phyloP scores from a whole-genome alignment of 805 yeast species.

The Komagataella mondaviorum region DNA sequence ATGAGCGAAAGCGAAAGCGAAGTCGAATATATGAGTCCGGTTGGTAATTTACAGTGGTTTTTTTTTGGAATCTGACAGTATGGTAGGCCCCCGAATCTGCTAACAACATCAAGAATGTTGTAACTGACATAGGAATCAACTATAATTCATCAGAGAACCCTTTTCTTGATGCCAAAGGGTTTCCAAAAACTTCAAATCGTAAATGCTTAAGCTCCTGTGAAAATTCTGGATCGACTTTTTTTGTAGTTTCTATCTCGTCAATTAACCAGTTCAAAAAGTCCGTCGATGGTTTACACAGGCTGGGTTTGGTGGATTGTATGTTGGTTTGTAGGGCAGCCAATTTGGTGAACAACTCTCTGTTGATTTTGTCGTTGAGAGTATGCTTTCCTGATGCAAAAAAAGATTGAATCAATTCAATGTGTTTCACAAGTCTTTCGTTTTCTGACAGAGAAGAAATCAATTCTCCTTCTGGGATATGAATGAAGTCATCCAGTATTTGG shows the following conservation, averaged over 20 bases:
- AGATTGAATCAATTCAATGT: not conserved
- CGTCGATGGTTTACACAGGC: conserved; percentile 13
- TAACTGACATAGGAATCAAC: not conserved
- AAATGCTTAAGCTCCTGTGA: conserved; percentile 16
- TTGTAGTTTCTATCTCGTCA: conserved; percentile 21
- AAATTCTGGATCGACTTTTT: conserved; percentile 11
- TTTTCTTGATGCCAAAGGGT: conserved; percentile 57
- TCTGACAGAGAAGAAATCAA: conserved; percentile 7
- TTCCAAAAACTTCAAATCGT: conserved; percentile 45
- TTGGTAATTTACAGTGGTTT: not conserved
- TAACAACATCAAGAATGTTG: not conserved
- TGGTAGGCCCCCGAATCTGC: too few species aligned
- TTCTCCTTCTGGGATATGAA: conserved; percentile 20
- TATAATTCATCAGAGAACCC: conserved; percentile 38
- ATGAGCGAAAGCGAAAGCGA: not conserved
- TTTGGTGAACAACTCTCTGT: not conserved
- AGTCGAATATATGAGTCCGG: not conserved
- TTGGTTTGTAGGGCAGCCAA: not conserved
- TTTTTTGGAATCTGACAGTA: too few species aligned
- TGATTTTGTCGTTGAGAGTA: not conserved
- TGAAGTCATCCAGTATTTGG: conserved; percentile 4
- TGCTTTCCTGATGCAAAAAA: not conserved
- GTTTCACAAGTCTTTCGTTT: not conserved
- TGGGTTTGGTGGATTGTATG: not conserved
- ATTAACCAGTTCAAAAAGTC: conserved; percentile 56